phyloP scores from a whole-genome alignment of 805 yeast genomes.

The Suhomyces sp. region DNA sequence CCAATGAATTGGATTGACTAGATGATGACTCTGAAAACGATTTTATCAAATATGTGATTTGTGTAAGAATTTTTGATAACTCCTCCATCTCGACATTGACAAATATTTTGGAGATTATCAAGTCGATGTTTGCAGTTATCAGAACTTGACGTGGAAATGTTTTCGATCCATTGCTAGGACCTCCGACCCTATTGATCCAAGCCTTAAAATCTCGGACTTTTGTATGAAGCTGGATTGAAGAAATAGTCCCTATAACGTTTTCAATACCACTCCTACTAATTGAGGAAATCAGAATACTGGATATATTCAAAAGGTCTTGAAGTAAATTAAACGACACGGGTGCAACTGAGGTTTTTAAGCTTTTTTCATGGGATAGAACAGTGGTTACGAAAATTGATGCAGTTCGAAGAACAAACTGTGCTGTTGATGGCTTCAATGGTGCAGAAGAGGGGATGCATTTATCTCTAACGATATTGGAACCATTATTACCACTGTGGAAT shows the following conservation, averaged over 20 bases:
- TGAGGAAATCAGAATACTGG: slow-evolving; percentile 32
- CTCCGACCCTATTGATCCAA: slow-evolving; percentile 14
- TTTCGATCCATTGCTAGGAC: slow-evolving; percentile 11
- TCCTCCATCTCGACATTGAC: slow-evolving; percentile 11
- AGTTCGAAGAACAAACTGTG: slow-evolving; percentile 39
- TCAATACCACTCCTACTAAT: slow-evolving; percentile 14
- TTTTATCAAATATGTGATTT: neutral
- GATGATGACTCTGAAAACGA: neutral
- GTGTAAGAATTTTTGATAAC: slow-evolving; percentile 6
- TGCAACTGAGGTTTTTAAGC: slow-evolving; percentile 28
- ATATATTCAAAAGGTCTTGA: slow-evolving; percentile 30
- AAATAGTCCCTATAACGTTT: slow-evolving; percentile 18
- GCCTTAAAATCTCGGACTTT: slow-evolving; percentile 26
- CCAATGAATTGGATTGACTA: slow-evolving; percentile 13
- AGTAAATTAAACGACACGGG: slow-evolving; percentile 47
- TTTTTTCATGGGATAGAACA: slow-evolving; percentile 15
- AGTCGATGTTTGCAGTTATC: slow-evolving; percentile 15
- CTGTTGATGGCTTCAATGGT: neutral
- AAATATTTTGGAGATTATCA: slow-evolving; percentile 16
- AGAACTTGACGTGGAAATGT: slow-evolving; percentile 18
- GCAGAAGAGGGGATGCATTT: too few relatives aligned
- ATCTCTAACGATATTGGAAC: too few relatives aligned
- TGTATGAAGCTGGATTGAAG: slow-evolving; percentile 25
- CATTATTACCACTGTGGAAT: neutral
- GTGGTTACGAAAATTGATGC: slow-evolving; percentile 32